Base-by-base conservation (phyloP, 1,139 yeast species). In the Pichia sp. region DNA sequence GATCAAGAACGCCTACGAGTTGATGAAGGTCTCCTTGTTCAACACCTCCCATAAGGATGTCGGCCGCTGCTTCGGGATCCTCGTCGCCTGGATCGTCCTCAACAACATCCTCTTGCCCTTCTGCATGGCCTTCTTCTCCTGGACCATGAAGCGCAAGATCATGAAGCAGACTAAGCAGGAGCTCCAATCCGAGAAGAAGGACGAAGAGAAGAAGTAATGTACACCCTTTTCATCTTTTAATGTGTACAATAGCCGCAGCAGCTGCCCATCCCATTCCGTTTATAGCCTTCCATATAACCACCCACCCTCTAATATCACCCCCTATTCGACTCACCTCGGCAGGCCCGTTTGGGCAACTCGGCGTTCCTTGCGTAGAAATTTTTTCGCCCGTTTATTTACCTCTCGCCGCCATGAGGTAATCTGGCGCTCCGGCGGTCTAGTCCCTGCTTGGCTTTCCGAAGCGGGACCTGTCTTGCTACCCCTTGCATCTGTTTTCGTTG, bases 11-110 rank as follows among this genome's bases (percentile, higher is more conserved):
- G 71, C 78, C 1, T 71, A 74, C 55, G 78, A 76, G 47, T 62
- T 77, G 44, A 61, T 75, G 64, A 79, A 76, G 53, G 74, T 76
- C 6, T 67, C 75, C 0, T 69, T 76, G 43, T 73, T 75, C 51
- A 60, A 78, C 61, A 67, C 78, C 0, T 74, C 74, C 66, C 75
- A 72, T 58, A 78, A 79, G 0, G 50, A 70, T 21, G 56, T 79
- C 60, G 82, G 81, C 1, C 65, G 79, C 49, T 65, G 75, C 52
- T 62, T 76, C 47, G 82, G 82, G 2, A 62, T 79, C 6, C 65
- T 79, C 51, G 50, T 71, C 16, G 77, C 75, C 0, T 79, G 83
- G 83, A 72, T 74, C 47, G 70, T 67, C 5, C 48, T 70, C 1
- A 70, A 75, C 46, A 76, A 72, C 55, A 43, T 62, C 0, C 51